phyloP scores from a whole-genome alignment of 1,284 basidiomycete species.

The Ceratobasidium sp. region DNA sequence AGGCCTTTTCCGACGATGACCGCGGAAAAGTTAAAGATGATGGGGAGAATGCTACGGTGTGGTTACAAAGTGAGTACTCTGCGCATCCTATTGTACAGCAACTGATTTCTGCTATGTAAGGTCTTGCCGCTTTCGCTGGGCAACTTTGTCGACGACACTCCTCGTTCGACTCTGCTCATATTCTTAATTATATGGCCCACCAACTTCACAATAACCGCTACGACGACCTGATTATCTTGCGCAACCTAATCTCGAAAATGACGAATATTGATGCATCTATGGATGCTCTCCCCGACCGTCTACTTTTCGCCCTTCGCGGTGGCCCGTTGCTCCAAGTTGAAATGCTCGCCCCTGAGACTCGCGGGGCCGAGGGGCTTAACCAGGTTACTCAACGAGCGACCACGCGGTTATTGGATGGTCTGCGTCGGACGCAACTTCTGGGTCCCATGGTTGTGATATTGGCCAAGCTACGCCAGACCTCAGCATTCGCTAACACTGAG shows the following conservation, averaged over 20 bases:
- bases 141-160: conserved; percentile 83
- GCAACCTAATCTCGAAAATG: conserved; percentile 96
- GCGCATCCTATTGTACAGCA: conserved; percentile 14
- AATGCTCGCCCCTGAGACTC: conserved; percentile 77
- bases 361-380: conserved; percentile 65
- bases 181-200: conserved; percentile 93
- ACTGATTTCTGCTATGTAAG: conserved; percentile 59
- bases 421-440: conserved; percentile 37
- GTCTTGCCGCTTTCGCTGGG: conserved; percentile 92
- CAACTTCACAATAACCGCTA: conserved; percentile 87
- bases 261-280: conserved; percentile 89
- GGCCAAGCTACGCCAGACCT: conserved; percentile 42
- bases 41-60: conserved; percentile 91
- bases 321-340: conserved; percentile 91
- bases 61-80: conserved; percentile 88
- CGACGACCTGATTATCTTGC: conserved; percentile 91
- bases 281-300: conserved; percentile 88
- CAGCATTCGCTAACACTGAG: conserved; percentile 40
- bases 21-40: conserved; percentile 92
- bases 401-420: conserved; percentile 26
- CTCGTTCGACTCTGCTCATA: conserved; percentile 82
- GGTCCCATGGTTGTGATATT: conserved; percentile 41
- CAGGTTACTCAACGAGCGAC: conserved; percentile 31
- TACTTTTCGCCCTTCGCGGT: conserved; percentile 91
- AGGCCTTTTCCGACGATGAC: conserved; percentile 87